These are phyloP conservation scores for Verticillium zaregamsianum DNA, from an alignment of 2,329 filamentous ascomycete species.

Conservation along the genomic window DNA sequence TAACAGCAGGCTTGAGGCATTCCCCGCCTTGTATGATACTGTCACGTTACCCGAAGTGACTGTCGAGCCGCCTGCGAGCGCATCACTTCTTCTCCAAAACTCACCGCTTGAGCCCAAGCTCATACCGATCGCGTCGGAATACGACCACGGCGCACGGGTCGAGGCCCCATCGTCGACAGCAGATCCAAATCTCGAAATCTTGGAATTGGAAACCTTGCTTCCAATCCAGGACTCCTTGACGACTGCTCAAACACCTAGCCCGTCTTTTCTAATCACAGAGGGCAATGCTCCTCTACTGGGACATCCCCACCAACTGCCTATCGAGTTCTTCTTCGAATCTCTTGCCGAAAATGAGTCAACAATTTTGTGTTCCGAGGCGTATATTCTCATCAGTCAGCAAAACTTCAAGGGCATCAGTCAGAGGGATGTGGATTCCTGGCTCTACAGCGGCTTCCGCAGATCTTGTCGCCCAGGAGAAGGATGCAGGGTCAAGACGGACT, in stretches of 20 bases:
- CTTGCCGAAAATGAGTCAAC: constrained; percentile 18
- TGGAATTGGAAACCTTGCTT: neutral
- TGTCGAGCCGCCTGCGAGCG: no score
- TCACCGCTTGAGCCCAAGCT: neutral
- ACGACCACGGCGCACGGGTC: neutral
- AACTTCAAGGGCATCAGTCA: constrained; percentile 21
- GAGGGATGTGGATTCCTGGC: constrained; percentile 15
- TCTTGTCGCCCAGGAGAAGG: constrained; percentile 16
- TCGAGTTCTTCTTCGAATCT: neutral
- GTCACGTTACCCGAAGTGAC: no score
- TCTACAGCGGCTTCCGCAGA: constrained; percentile 21
- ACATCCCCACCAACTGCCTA: neutral
- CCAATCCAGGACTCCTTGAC: neutral
- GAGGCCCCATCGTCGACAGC: neutral
- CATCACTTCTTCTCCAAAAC: no score
- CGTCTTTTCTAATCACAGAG: neutral
- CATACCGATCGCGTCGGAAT: no score
- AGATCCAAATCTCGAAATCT: neutral
- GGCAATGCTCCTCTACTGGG: neutral
- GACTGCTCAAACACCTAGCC: neutral
- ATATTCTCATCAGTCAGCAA: constrained; percentile 24
- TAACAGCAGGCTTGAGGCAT: no score
- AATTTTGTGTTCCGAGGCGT: constrained; percentile 25
- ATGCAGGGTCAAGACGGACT: constrained; percentile 23
- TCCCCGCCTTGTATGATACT: no score